Evolutionary conservation across 148 eudicot species (phyloP), one percentile per base, ranked within the genome.

Genomic region (Camellia lanceoleosa): DNA sequence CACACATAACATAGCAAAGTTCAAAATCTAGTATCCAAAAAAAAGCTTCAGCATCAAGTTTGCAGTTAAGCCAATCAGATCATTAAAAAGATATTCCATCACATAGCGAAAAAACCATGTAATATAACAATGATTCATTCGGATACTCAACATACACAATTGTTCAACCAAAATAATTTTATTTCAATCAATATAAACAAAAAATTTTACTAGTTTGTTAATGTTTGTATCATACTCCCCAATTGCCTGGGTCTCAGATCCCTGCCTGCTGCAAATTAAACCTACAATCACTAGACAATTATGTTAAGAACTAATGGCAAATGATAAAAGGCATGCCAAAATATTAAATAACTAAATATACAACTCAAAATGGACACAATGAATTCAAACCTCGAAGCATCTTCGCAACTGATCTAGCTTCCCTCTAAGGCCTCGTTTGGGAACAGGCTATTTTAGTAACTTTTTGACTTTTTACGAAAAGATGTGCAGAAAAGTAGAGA

Each of bases 231-330:
- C 98, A 95, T 95, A 72, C 83, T 86, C 73, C 92, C 90, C 65
- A 95, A 82, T 81, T 95, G 99, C 19, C 89, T 97, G 67, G 99
- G 97, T 82, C 93, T 92, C 81, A 91, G 93, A 91, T 95, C 99
- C 85, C 97, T 95, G 77, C 99, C 99, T 75, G 99, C 97, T 9
- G 99, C 97, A 85, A 92, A 95, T 84, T 91, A 95, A 74, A 95
- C 97, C 99, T 95, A 79, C 67, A 83, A 73, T 64, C 63, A 15
- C 62, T 77, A 76, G 58, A 68, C 11, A 77, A 52, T 20, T 3
- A 65, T 14, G 20, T 83, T 63, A 61, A 62, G 55, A 5, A 72
- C 54, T 30, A 83, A 56, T 68, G 54, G 75, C 69, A 70, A 49
- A 42, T 30, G 55, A 3, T 5, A 12, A 54, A 10, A 5, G 0